Conservation (phyloP, 1,284 basidiomycete species). For the Cutaneotrichosporon cyanovorans region DNA sequence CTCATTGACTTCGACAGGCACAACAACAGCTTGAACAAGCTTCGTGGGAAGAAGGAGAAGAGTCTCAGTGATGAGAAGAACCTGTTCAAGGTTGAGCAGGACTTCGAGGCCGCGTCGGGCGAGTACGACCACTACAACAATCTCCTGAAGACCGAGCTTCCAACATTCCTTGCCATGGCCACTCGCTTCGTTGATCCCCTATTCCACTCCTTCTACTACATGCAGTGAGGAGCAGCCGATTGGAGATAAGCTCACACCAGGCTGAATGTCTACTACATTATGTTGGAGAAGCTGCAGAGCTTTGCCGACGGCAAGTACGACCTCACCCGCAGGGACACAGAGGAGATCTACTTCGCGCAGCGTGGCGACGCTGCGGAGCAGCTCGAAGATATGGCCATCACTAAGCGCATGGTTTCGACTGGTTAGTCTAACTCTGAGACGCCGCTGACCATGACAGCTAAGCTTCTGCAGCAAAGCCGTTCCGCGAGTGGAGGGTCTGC, state of each 20-base stretch:
- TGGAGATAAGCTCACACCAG: constrained; percentile 45
- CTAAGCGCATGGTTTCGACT: constrained; percentile 71
- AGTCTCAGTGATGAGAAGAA: constrained; percentile 88
- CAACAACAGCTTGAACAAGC: constrained; percentile 91
- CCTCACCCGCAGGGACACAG: constrained; percentile 62
- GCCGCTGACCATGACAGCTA: constrained; percentile 12
- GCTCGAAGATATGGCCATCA: constrained; percentile 68
- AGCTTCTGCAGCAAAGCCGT: constrained; percentile 21
- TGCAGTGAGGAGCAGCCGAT: constrained; percentile 65
- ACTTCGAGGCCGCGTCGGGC: constrained; percentile 86
- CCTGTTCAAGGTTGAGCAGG: constrained; percentile 94
- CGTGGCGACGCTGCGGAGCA: constrained; percentile 69
- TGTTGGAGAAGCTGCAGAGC: constrained; percentile 82
- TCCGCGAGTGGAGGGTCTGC: constrained; percentile 2
- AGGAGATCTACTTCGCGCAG: constrained; percentile 67
- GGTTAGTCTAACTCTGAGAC: constrained; percentile 54
- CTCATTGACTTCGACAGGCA: constrained; percentile 90
- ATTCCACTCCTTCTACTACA: constrained; percentile 98
- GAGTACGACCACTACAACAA: constrained; percentile 98
- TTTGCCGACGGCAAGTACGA: constrained; percentile 84
- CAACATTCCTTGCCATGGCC: constrained; percentile 78
- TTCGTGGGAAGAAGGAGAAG: constrained; percentile 96
- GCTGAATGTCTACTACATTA: constrained; percentile 86
- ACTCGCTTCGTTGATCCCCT: constrained; percentile 90
- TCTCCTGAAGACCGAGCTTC: constrained; percentile 84